Conservation (phyloP, 2,329 filamentous ascomycete genomes). For the Colletotrichum gloeosporioides region DNA sequence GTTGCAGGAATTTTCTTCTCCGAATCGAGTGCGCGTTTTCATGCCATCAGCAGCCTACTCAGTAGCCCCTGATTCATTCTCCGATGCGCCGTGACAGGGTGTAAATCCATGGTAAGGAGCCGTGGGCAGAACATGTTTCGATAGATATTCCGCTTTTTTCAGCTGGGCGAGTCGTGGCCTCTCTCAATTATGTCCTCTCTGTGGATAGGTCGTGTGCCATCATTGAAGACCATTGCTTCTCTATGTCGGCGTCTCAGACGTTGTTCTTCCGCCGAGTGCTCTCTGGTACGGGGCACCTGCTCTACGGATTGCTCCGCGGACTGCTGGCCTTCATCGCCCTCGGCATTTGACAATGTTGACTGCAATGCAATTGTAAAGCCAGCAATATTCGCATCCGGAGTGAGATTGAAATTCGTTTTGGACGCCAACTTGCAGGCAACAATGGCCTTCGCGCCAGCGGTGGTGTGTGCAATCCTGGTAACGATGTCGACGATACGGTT, state of each 20-base stretch:
- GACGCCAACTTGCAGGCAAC: constrained; percentile 54
- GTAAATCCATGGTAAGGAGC: background rate
- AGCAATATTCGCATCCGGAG: constrained; percentile 7
- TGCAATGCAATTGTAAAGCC: constrained; percentile 39
- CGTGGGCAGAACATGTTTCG: background rate
- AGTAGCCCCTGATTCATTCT: background rate
- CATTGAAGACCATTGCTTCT: constrained; percentile 90
- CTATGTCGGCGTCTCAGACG: constrained; percentile 76
- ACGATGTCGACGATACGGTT: constrained; percentile 62
- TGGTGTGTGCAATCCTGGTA: constrained; percentile 51
- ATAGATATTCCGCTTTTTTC: background rate
- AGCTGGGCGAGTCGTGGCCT: constrained; percentile 48
- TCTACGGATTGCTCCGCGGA: constrained; percentile 34
- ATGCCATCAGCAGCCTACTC: background rate
- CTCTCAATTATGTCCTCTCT: constrained; percentile 81
- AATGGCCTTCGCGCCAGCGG: constrained; percentile 56
- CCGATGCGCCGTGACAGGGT: background rate
- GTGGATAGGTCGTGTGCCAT: constrained; percentile 77
- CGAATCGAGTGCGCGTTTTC: background rate
- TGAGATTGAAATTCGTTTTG: constrained; percentile 27
- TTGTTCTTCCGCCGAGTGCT: constrained; percentile 70
- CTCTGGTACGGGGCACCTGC: constrained; percentile 42
- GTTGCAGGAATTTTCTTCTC: background rate
- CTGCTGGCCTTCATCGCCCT: constrained; percentile 24
- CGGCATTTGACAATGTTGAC: constrained; percentile 36